These are phyloP conservation scores for Arabidopsis lyrata DNA, from an alignment of 441 rosid genomes.

Conservation along the genomic window DNA sequence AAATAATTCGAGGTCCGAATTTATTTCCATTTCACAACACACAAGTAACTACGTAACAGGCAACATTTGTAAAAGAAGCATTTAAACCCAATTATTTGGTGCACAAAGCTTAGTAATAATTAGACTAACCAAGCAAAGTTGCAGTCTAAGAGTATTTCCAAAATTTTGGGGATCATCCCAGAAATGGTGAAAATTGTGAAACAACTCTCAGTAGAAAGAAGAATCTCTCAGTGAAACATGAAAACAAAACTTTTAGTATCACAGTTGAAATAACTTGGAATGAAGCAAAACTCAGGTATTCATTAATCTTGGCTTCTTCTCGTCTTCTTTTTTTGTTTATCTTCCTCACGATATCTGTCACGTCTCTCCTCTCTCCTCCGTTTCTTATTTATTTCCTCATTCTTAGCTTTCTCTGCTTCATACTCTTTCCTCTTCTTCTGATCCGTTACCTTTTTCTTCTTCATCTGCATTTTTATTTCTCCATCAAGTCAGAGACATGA, in stretches of 20 bases:
- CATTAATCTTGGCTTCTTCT: conserved; percentile 49
- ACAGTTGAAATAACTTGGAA: background rate
- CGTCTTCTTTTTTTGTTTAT: conserved; percentile 65
- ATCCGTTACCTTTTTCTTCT: conserved; percentile 66
- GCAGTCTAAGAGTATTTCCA: too few species aligned
- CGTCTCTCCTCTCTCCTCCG: conserved; percentile 80
- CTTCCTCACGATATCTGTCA: conserved; percentile 74
- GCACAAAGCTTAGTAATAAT: too few species aligned
- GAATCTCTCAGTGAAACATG: background rate
- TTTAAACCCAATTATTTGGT: too few species aligned
- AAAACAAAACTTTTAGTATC: conserved; percentile 23
- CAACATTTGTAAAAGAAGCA: too few species aligned
- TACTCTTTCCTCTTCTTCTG: conserved; percentile 61
- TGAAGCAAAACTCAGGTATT: background rate
- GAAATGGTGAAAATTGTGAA: too few species aligned
- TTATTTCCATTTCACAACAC: background rate
- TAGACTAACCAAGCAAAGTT: too few species aligned
- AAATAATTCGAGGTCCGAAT: too few species aligned
- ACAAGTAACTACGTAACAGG: too few species aligned
- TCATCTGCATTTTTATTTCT: conserved; percentile 52
- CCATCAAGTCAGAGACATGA: background rate
- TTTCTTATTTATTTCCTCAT: conserved; percentile 64
- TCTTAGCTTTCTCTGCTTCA: conserved; percentile 72
- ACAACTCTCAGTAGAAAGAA: background rate
- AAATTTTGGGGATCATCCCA: too few species aligned